Evolutionary conservation across 1,139 yeast species (phyloP).

Genomic region (Yamadazyma oceani): DNA sequence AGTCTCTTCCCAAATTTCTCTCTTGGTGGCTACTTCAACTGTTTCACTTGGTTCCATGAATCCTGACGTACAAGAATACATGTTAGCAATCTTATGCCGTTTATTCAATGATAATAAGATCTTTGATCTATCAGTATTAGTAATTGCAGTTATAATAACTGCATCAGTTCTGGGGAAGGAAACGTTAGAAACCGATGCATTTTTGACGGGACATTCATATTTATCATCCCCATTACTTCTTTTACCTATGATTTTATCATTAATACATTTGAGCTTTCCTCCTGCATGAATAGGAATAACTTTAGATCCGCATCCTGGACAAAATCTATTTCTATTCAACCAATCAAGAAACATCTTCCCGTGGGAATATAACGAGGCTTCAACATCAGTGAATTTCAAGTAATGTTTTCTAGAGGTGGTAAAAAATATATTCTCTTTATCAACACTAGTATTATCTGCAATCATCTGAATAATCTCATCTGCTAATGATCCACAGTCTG

Average conservation of each 20-base stretch:
- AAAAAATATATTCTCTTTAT: constrained; percentile 22
- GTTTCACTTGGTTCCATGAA: constrained; percentile 95
- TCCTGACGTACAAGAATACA: constrained; percentile 90
- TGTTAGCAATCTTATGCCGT: constrained; percentile 47
- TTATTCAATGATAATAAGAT: constrained; percentile 71
- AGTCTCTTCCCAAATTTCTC: constrained; percentile 96
- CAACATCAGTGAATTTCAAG: constrained; percentile 39
- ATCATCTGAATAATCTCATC: constrained; percentile 23
- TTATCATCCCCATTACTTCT: constrained; percentile 19
- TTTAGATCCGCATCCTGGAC: constrained; percentile 85
- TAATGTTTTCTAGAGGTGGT: constrained; percentile 37
- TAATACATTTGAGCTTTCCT: constrained; percentile 67
- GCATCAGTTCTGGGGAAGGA: constrained; percentile 93
- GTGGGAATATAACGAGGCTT: constrained; percentile 73
- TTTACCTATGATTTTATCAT: constrained; percentile 19
- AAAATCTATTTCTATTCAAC: constrained; percentile 70
- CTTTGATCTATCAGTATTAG: constrained; percentile 59
- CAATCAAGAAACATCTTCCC: constrained; percentile 86
- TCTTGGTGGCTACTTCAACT: constrained; percentile 79
- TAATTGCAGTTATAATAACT: constrained; percentile 77
- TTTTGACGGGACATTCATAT: constrained; percentile 54
- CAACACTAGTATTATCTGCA: constrained; percentile 8
- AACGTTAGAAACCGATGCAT: constrained; percentile 55
- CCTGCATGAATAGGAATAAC: constrained; percentile 80
- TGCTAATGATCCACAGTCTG: constrained; percentile 29